phyloP scores from a whole-genome alignment of 2,329 filamentous ascomycete genomes.

The Coniochaeta sp. region DNA sequence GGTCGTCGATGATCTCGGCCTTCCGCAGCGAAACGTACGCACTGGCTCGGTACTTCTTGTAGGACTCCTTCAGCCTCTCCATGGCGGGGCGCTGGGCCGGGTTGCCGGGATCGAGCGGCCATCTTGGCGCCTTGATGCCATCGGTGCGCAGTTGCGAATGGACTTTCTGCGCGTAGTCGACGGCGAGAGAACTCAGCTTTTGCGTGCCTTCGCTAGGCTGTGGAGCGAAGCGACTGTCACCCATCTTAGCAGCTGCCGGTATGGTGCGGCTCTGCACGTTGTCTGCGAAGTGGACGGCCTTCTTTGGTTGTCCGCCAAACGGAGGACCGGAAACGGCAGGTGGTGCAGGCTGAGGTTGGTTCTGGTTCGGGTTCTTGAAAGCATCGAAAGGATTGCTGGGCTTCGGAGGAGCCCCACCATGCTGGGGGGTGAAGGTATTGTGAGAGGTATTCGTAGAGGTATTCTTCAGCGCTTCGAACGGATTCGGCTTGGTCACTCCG shows the following conservation, averaged over 20 bases:
- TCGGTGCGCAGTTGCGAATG: constrained; percentile 46
- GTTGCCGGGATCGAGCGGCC: constrained; percentile 49
- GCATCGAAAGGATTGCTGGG: not conserved
- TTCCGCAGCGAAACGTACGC: constrained; percentile 51
- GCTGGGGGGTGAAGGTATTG: no score
- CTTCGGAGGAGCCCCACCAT: not conserved
- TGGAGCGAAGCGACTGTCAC: not conserved
- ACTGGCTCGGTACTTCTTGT: constrained; percentile 49
- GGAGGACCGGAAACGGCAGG: not conserved
- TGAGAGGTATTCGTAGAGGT: no score
- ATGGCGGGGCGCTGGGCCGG: constrained; percentile 42
- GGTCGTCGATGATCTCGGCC: constrained; percentile 56
- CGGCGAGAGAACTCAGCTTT: constrained; percentile 16
- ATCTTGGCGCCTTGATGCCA: constrained; percentile 43
- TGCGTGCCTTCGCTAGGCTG: constrained; percentile 13
- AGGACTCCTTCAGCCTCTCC: constrained; percentile 46
- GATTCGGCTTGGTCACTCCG: constrained; percentile 1
- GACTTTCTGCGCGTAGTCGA: constrained; percentile 40
- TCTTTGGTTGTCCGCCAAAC: not conserved
- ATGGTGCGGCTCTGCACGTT: constrained; percentile 5
- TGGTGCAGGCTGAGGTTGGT: not conserved
- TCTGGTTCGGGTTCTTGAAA: not conserved
- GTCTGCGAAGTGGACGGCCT: not conserved
- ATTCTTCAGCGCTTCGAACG: not conserved
- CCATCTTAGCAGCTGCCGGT: constrained; percentile 1